Conservation (phyloP, 495 filamentous ascomycete genomes). For the Aspergillus ostianus region DNA sequence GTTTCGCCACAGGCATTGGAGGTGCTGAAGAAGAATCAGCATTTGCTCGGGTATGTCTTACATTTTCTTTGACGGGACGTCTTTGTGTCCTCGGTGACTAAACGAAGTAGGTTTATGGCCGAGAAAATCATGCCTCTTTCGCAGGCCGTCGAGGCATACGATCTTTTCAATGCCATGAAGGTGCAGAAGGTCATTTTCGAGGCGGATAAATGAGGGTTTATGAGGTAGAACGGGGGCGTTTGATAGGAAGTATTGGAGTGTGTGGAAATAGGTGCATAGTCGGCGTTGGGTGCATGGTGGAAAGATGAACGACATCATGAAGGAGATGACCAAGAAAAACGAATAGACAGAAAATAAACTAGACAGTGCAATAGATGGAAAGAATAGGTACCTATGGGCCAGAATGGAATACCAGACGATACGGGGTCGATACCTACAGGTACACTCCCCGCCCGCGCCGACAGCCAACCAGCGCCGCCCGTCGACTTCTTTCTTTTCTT, state of each 20-base stretch:
- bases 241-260: neutral
- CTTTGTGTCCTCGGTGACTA: slow-evolving; percentile 13
- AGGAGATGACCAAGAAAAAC: neutral
- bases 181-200: slow-evolving; percentile 78
- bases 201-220: slow-evolving; percentile 40
- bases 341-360: neutral
- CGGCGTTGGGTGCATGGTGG: neutral
- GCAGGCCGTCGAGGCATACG: slow-evolving; percentile 83
- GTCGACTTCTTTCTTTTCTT: slow-evolving; percentile 19
- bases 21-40: slow-evolving; percentile 77
- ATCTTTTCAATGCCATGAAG: slow-evolving; percentile 89
- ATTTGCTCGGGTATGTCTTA: slow-evolving; percentile 70
- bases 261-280: neutral
- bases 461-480: slow-evolving; percentile 5
- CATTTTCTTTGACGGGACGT: neutral
- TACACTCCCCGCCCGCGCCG: neutral
- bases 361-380: no score
- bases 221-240: neutral
- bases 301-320: neutral
- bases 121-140: slow-evolving; percentile 90
- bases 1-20: slow-evolving; percentile 77
- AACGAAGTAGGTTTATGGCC: slow-evolving; percentile 72
- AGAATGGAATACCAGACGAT: no score
- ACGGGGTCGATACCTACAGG: neutral
- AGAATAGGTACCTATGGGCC: no score